Percentiles rank a stretch among this genome's conserved stretches.
Evolutionary conservation across 2,329 filamentous ascomycete species (phyloP).

Genomic region (Aspergillus caelatus): DNA sequence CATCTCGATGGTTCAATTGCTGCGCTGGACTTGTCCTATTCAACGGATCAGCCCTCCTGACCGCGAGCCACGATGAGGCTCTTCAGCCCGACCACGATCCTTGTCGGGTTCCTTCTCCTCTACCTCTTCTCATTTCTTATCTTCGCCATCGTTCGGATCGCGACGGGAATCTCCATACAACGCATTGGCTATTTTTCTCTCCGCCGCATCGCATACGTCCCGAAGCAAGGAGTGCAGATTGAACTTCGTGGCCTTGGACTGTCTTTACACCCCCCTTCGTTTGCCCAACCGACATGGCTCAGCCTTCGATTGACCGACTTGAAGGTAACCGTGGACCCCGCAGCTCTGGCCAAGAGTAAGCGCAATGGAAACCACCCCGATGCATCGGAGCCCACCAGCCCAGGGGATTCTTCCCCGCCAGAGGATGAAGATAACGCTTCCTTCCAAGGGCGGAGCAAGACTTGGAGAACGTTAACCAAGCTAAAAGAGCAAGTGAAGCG

Average conservation of each 20-base stretch:
- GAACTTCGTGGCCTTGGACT: constrained; percentile 88
- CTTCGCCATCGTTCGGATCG: constrained; percentile 88
- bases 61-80: constrained; percentile 48
- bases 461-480: constrained; percentile 77
- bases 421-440: constrained; percentile 21
- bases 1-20: constrained; percentile 26
- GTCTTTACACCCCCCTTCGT: constrained; percentile 88
- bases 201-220: constrained; percentile 85
- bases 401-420: constrained; percentile 20
- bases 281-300: constrained; percentile 95
- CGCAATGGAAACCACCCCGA: constrained; percentile 24
- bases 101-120: constrained; percentile 80
- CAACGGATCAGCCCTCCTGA: constrained; percentile 36
- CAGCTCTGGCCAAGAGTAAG: constrained; percentile 53
- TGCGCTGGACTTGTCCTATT: constrained; percentile 17
- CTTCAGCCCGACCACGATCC: constrained; percentile 73
- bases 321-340: constrained; percentile 78
- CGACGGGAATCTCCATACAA: constrained; percentile 94
- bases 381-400: constrained; percentile 24
- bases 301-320: constrained; percentile 87
- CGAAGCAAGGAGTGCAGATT: constrained; percentile 83
- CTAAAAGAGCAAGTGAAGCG: constrained; percentile 84
- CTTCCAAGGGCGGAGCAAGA: constrained; percentile 60
- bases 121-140: constrained; percentile 92
- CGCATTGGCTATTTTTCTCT: constrained; percentile 91